Evolutionary conservation across 164 flowering plant genomes (phyloP).

Genomic region (Liriodendron chinense): DNA sequence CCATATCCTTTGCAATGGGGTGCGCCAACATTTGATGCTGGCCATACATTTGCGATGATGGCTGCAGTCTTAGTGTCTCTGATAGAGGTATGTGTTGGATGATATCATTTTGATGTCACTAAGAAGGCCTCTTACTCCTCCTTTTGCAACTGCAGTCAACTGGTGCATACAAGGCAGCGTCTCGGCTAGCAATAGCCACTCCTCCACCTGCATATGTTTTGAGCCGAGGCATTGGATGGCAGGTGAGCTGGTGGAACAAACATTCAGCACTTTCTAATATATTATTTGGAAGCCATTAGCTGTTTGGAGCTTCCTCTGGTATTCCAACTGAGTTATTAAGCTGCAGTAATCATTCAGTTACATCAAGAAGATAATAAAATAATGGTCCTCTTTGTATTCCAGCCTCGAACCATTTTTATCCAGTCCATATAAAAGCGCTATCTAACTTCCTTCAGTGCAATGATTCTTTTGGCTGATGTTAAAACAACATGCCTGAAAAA

Average conservation of each 20-base stretch:
- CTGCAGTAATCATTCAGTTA: not conserved
- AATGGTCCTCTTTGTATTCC: not conserved
- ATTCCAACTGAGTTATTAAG: not conserved
- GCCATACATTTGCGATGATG: slow-evolving; percentile 60
- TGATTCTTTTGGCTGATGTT: too few relatives aligned
- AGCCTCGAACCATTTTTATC: not conserved
- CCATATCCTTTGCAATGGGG: slow-evolving; percentile 64
- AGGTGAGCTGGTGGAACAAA: slow-evolving; percentile 36
- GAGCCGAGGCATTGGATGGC: slow-evolving; percentile 99
- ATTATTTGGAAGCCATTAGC: not conserved
- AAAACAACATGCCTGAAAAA: too few relatives aligned
- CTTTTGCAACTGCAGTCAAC: slow-evolving; percentile 66
- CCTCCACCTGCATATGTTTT: slow-evolving; percentile 98
- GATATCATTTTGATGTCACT: slow-evolving; percentile 5
- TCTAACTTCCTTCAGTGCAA: not conserved
- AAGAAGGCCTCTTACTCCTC: slow-evolving; percentile 1
- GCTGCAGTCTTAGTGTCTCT: slow-evolving; percentile 48
- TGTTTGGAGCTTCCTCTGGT: not conserved
- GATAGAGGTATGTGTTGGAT: slow-evolving; percentile 35
- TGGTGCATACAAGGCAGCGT: slow-evolving; percentile 91
- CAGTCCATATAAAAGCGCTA: not conserved
- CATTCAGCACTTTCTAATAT: not conserved
- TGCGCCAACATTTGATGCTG: slow-evolving; percentile 48
- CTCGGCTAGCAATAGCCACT: slow-evolving; percentile 95
- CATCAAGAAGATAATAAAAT: too few relatives aligned